phyloP scores from a whole-genome alignment of 2,329 filamentous ascomycete genomes.

The Diaporthe sp. region DNA sequence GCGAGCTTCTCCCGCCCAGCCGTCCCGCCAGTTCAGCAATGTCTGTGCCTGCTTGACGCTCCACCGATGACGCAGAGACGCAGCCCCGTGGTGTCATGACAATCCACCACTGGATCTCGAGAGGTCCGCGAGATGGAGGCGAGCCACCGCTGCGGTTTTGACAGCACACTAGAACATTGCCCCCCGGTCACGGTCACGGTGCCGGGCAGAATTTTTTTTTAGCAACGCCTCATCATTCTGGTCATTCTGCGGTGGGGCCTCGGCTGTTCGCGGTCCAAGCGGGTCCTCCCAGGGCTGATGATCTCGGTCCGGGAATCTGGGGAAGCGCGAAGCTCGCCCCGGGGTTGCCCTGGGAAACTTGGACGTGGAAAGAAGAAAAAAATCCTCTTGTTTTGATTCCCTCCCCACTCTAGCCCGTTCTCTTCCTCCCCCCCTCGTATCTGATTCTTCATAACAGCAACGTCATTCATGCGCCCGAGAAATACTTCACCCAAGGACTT shows the following conservation, averaged over 20 bases:
- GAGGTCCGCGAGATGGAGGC: not conserved
- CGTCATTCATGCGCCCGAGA: not conserved
- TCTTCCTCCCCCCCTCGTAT: not conserved
- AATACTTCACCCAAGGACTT: not conserved
- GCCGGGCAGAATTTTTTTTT: conserved; percentile 14
- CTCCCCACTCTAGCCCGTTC: not conserved
- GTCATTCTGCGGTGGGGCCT: conserved; percentile 11
- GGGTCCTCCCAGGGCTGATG: conserved; percentile 30
- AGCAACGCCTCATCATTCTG: not conserved
- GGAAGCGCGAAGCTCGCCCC: conserved; percentile 24
- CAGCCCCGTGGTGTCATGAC: conserved; percentile 12
- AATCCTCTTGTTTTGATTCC: not conserved
- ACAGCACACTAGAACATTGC: conserved; percentile 14
- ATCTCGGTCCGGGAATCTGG: conserved; percentile 29
- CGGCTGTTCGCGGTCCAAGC: conserved; percentile 24
- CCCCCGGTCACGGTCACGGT: conserved; percentile 1
- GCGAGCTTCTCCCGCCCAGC: too few relatives aligned
- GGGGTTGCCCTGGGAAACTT: conserved; percentile 9
- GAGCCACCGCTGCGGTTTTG: conserved; percentile 2
- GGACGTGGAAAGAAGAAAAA: conserved; percentile 6
- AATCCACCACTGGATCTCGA: not conserved
- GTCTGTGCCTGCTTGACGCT: conserved; percentile 8
- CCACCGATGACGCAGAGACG: conserved; percentile 13
- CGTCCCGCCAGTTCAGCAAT: not conserved
- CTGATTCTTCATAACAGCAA: not conserved